These are phyloP conservation scores for Xylariomycetidae sp. DNA, from an alignment of 2,329 filamentous ascomycete species.

Conservation along the genomic window DNA sequence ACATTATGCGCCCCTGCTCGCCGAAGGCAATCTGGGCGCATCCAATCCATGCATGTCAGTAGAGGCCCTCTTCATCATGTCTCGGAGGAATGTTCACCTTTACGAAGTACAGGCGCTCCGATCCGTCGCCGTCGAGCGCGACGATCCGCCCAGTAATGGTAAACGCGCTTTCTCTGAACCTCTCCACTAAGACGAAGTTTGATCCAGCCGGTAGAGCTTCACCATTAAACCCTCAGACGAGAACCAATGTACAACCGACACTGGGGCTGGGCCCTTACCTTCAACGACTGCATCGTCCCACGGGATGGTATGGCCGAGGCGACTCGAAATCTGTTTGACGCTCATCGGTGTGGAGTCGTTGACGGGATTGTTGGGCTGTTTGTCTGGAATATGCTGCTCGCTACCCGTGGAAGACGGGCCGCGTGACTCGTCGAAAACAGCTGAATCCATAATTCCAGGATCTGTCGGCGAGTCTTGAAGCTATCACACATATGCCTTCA, in stretches of 20 bases:
- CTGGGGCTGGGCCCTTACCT: not conserved
- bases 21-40: slow-evolving; percentile 3
- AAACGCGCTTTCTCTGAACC: not conserved
- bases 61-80: too few relatives aligned
- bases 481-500: too few relatives aligned
- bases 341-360: not conserved
- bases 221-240: not conserved
- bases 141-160: not conserved
- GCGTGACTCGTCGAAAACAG: too few relatives aligned
- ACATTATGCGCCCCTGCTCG: slow-evolving; percentile 8
- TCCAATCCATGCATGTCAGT: too few relatives aligned
- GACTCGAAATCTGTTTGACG: not conserved
- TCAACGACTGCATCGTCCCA: not conserved
- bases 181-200: not conserved
- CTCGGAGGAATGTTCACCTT: not conserved
- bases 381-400: too few relatives aligned
- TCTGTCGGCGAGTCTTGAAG: too few relatives aligned
- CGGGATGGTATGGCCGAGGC: not conserved
- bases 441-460: too few relatives aligned
- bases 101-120: not conserved
- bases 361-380: too few relatives aligned
- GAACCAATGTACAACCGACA: not conserved
- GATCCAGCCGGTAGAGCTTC: not conserved
- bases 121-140: not conserved
- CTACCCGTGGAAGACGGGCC: too few relatives aligned